Conservation (phyloP, 208 protist species). For the Vickermania ingenoplastis region DNA sequence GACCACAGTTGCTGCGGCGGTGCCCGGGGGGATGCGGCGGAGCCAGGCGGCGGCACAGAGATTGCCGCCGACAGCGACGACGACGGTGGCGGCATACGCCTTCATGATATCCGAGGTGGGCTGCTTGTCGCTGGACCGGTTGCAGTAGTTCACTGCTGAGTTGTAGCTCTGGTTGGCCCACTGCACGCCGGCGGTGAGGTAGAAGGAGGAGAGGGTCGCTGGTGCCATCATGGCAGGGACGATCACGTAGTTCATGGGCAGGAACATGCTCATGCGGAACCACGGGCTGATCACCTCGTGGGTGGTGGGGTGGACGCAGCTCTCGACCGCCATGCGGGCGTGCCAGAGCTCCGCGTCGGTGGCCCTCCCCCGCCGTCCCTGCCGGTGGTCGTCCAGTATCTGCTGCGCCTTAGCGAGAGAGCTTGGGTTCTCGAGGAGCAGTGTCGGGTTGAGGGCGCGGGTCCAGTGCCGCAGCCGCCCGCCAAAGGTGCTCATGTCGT, state of each 20-base stretch:
- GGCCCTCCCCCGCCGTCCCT: constrained; percentile 19
- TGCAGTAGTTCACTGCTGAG: constrained; percentile 91
- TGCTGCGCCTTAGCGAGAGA: constrained; percentile 30
- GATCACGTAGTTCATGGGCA: constrained; percentile 88
- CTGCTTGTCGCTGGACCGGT: constrained; percentile 88
- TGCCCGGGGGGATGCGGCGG: constrained; percentile 38
- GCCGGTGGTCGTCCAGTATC: constrained; percentile 40
- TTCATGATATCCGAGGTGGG: constrained; percentile 59
- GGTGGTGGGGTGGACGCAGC: constrained; percentile 87
- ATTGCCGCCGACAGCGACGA: constrained; percentile 47
- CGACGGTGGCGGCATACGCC: constrained; percentile 73
- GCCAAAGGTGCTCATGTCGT: constrained; percentile 70
- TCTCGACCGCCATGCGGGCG: constrained; percentile 75
- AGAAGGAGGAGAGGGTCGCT: constrained; percentile 47
- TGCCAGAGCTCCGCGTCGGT: constrained; percentile 73
- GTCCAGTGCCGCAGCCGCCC: constrained; percentile 83
- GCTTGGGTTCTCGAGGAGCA: constrained; percentile 51
- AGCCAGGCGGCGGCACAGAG: constrained; percentile 57
- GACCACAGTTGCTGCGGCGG: constrained; percentile 43
- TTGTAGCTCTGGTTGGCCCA: constrained; percentile 93
- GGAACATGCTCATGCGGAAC: constrained; percentile 89
- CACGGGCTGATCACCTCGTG: constrained; percentile 76
- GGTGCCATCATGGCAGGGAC: constrained; percentile 86
- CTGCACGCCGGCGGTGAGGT: constrained; percentile 81
- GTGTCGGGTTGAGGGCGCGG: constrained; percentile 69